Conservation (phyloP, 176 grass and related monocot species). For the Zoysia pacifica region DNA sequence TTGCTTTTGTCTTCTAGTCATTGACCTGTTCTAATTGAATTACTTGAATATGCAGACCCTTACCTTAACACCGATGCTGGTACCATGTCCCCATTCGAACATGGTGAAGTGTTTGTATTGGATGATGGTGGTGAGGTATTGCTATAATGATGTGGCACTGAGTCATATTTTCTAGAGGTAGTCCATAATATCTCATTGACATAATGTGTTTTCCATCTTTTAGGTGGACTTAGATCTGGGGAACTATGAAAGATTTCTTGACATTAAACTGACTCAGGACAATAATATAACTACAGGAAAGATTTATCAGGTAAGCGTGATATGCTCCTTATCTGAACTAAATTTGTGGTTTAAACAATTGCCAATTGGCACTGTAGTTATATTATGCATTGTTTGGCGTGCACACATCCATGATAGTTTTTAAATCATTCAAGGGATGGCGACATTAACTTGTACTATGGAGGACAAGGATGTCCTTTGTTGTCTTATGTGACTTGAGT, state of each 20-base stretch:
- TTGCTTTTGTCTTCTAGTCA: slow-evolving; percentile 47
- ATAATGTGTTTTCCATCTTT: slow-evolving; percentile 30
- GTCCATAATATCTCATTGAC: not conserved
- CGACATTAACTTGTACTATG: slow-evolving; percentile 22
- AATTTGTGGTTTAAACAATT: not conserved
- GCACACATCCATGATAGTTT: slow-evolving; percentile 26
- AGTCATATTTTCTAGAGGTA: slow-evolving; percentile 14
- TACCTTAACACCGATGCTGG: slow-evolving; percentile 74
- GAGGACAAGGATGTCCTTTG: slow-evolving; percentile 21
- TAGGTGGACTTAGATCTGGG: slow-evolving; percentile 81
- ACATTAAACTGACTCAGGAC: slow-evolving; percentile 70
- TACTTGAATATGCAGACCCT: slow-evolving; percentile 48
- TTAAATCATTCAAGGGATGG: slow-evolving; percentile 14
- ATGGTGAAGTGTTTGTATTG: slow-evolving; percentile 68
- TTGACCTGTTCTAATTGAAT: slow-evolving; percentile 40
- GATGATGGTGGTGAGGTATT: slow-evolving; percentile 76
- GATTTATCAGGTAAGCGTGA: slow-evolving; percentile 61
- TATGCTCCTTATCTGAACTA: not conserved
- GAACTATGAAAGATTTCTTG: slow-evolving; percentile 75
- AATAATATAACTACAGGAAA: slow-evolving; percentile 86
- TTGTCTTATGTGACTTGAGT: slow-evolving; percentile 34
- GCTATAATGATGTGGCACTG: slow-evolving; percentile 21
- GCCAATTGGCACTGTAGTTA: not conserved
- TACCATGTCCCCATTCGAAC: slow-evolving; percentile 67
- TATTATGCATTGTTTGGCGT: not conserved